A percentile compares a stretch with the other conserved stretches of the same genome.
Evolutionary conservation across 345 rosid species (phyloP).

Genomic region (Rhizophora mangle): DNA sequence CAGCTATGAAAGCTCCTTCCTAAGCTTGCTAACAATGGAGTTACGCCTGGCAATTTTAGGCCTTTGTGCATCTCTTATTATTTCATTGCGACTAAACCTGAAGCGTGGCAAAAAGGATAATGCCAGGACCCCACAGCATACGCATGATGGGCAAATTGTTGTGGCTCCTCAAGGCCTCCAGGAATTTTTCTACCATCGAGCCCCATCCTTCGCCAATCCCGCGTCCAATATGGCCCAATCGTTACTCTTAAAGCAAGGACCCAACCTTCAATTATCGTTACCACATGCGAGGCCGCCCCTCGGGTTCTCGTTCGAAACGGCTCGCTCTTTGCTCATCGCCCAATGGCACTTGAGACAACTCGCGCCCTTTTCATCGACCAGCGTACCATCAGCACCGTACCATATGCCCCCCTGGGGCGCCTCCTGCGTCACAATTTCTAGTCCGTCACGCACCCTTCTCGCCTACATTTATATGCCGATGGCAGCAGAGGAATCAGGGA

Average conservation of each 20-base stretch:
- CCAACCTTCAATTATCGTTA: slow-evolving; percentile 13
- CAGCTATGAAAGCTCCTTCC: too few relatives aligned
- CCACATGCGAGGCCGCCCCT: slow-evolving; percentile 11
- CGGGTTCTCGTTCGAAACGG: background rate
- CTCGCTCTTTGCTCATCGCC: slow-evolving; percentile 8
- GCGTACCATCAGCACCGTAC: slow-evolving; percentile 5
- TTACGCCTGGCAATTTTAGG: background rate
- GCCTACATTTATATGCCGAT: background rate
- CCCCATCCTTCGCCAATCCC: slow-evolving; percentile 8
- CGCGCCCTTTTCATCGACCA: background rate
- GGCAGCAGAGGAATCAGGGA: background rate
- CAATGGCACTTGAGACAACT: slow-evolving; percentile 8
- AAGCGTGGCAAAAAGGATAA: background rate
- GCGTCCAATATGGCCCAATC: slow-evolving; percentile 10
- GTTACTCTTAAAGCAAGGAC: slow-evolving; percentile 6
- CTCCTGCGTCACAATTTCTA: slow-evolving; percentile 3
- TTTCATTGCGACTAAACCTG: background rate
- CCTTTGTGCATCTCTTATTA: background rate
- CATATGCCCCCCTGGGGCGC: slow-evolving; percentile 4
- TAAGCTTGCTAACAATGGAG: background rate
- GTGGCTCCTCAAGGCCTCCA: slow-evolving; percentile 1
- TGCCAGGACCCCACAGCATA: background rate
- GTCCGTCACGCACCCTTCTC: background rate
- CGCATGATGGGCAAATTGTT: slow-evolving; percentile 11
- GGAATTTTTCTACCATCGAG: slow-evolving; percentile 4